phyloP scores from a whole-genome alignment of 2,329 filamentous ascomycete species.

The Alternaria infectoria region DNA sequence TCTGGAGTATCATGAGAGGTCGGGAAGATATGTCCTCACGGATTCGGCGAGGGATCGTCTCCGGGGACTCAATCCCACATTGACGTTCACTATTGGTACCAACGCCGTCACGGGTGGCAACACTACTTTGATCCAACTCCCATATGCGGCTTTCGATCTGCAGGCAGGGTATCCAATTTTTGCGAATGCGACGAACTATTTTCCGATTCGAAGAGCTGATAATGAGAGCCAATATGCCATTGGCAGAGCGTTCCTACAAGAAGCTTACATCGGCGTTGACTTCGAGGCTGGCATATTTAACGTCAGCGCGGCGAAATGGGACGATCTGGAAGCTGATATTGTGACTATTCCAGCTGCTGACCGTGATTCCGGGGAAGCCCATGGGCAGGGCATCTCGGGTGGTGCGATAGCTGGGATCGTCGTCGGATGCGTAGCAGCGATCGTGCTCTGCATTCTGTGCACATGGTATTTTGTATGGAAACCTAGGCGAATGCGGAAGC shows the following conservation, averaged over 20 bases:
- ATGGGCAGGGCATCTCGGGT: rapidly evolving
- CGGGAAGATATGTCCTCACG: neutral
- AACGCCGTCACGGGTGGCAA: neutral
- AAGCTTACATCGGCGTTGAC: conserved; percentile 59
- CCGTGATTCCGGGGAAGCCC: neutral
- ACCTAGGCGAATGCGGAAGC: neutral
- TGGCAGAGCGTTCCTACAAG: conserved; percentile 71
- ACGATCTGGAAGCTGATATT: neutral
- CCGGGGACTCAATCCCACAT: neutral
- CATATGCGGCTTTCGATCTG: conserved; percentile 55
- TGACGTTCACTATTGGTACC: neutral
- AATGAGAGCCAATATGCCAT: conserved; percentile 64
- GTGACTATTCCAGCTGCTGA: too few relatives aligned
- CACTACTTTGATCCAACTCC: conserved; percentile 42
- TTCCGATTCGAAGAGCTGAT: conserved; percentile 65
- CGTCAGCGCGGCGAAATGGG: neutral
- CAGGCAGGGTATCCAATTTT: conserved; percentile 58
- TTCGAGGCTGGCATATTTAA: conserved; percentile 50
- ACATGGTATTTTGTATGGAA: neutral
- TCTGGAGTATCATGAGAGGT: neutral
- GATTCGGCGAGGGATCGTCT: neutral
- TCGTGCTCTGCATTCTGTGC: rapidly evolving
- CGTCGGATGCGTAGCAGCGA: neutral
- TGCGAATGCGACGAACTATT: conserved; percentile 68
- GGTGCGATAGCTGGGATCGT: neutral